A percentile compares a stretch with the other conserved stretches of the same genome.
Conservation (phyloP, 495 filamentous ascomycete species). For the Aspergillus heteromorphus region DNA sequence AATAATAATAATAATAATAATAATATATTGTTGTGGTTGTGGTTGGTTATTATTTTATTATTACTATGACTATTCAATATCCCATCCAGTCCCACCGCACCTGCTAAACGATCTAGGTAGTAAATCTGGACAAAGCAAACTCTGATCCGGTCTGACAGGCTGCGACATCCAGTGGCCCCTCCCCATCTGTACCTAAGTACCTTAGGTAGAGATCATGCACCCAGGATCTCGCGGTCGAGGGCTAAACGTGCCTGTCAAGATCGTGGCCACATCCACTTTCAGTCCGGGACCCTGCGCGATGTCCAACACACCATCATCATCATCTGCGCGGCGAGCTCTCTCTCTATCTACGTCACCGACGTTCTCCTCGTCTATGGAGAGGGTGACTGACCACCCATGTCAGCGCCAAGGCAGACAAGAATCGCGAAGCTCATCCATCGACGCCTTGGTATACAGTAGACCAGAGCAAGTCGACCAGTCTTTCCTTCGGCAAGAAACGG, state of each 20-base stretch:
- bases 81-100: too few relatives aligned
- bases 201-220: not conserved
- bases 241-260: not conserved
- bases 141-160: not conserved
- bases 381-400: not conserved
- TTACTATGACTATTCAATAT: too few relatives aligned
- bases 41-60: too few relatives aligned
- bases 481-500: constrained; percentile 3
- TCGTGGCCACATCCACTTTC: not conserved
- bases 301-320: too few relatives aligned
- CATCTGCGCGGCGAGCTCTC: too few relatives aligned
- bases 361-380: not conserved
- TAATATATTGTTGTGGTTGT: too few relatives aligned
- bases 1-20: too few relatives aligned
- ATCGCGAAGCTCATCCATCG: not conserved
- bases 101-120: not conserved
- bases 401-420: not conserved
- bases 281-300: not conserved
- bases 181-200: not conserved
- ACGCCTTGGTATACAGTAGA: not conserved
- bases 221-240: not conserved
- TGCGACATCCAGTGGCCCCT: not conserved
- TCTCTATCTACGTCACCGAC: not conserved
- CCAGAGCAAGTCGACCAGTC: not conserved
- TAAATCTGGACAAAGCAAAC: not conserved